These are phyloP conservation scores for Globisporangium sylvaticum DNA, from an alignment of 352 stramenopile genomes.

Conservation along the genomic window DNA sequence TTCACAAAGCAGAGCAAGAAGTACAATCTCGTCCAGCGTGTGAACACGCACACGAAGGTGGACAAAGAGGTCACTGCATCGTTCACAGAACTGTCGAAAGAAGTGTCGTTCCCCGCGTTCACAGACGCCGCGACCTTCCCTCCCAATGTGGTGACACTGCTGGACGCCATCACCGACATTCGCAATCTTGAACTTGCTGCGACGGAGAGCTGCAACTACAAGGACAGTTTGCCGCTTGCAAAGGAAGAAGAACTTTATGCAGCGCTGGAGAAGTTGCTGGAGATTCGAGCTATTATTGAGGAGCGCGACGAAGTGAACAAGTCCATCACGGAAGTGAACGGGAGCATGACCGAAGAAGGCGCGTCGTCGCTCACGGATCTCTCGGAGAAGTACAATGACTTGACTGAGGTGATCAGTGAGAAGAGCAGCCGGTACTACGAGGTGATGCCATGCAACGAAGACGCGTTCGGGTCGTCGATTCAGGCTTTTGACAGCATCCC, in stretches of 20 bases:
- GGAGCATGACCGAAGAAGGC: constrained; percentile 43
- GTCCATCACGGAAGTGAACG: constrained; percentile 42
- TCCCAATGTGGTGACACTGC: constrained; percentile 40
- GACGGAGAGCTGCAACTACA: constrained; percentile 42
- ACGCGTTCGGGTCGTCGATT: constrained; percentile 51
- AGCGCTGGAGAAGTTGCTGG: constrained; percentile 40
- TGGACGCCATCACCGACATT: constrained; percentile 71
- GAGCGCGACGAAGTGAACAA: constrained; percentile 44
- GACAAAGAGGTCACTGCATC: constrained; percentile 49
- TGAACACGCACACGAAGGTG: constrained; percentile 52
- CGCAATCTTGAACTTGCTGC: constrained; percentile 64
- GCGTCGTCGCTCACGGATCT: constrained; percentile 36
- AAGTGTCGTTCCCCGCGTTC: constrained; percentile 29
- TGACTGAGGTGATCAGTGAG: constrained; percentile 68
- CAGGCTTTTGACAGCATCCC: constrained; percentile 50
- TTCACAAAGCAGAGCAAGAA: constrained; percentile 65
- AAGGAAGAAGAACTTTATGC: constrained; percentile 51
- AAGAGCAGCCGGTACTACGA: constrained; percentile 78
- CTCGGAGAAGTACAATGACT: constrained; percentile 37
- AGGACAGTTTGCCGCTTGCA: constrained; percentile 49
- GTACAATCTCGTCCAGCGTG: constrained; percentile 72
- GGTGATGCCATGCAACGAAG: constrained; percentile 72
- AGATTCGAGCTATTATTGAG: constrained; percentile 50
- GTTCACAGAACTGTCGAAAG: constrained; percentile 39
- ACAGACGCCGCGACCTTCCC: constrained; percentile 22